Evolutionary conservation across 306 rosid species (phyloP).

Genomic region (Medicago arabica): DNA sequence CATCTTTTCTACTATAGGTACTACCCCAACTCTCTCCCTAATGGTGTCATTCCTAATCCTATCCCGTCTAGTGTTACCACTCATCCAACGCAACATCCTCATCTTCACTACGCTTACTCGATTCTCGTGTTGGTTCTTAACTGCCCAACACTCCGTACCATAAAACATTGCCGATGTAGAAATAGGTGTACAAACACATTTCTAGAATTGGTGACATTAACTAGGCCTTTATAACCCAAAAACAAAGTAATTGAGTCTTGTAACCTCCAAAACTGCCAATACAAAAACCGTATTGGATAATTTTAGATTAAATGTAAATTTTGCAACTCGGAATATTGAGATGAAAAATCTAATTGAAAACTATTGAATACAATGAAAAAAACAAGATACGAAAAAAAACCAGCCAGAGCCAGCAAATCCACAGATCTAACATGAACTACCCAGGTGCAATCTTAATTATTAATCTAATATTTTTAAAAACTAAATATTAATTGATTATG

Average conservation of each 20-base stretch:
- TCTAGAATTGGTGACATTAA: background rate
- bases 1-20: too few relatives aligned
- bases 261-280: conserved; percentile 8
- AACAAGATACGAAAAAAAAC: background rate
- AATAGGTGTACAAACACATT: background rate
- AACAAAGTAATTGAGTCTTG: background rate
- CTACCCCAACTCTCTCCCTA: too few relatives aligned
- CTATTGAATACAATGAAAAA: conserved; percentile 24
- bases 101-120: too few relatives aligned
- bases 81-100: too few relatives aligned
- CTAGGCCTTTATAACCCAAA: background rate
- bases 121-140: too few relatives aligned
- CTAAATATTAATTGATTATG: conserved; percentile 8
- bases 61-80: too few relatives aligned
- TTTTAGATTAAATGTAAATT: conserved; percentile 12
- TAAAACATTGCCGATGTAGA: too few relatives aligned
- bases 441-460: background rate
- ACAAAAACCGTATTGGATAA: background rate
- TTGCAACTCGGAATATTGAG: conserved; percentile 2
- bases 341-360: conserved; percentile 5
- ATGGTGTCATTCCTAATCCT: too few relatives aligned
- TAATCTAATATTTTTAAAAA: background rate
- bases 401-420: background rate
- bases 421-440: conserved; percentile 17
- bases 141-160: too few relatives aligned